Conservation (phyloP, 129 eudicot species). For the Saposhnikovia divaricata region DNA sequence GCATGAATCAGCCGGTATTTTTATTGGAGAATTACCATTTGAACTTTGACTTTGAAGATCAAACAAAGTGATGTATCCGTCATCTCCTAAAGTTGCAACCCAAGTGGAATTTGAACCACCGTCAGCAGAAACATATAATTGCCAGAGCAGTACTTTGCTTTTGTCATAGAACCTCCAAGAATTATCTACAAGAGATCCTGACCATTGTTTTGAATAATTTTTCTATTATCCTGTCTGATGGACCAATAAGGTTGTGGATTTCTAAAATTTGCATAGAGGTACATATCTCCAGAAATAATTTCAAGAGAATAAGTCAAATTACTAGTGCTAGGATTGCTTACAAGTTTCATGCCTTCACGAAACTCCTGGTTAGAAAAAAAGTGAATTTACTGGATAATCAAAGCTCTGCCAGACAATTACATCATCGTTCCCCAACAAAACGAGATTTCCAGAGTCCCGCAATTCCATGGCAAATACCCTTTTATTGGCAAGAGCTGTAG, state of each 20-base stretch:
- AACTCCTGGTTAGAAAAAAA: conserved; percentile 63
- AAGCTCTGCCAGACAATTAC: conserved; percentile 70
- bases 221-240: conserved; percentile 46
- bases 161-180: conserved; percentile 73
- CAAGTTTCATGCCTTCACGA: conserved; percentile 56
- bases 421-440: conserved; percentile 43
- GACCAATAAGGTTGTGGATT: conserved; percentile 83
- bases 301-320: conserved; percentile 51
- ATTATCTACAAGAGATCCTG: conserved; percentile 40
- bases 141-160: conserved; percentile 42
- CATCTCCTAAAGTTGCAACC: conserved; percentile 51
- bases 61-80: conserved; percentile 51
- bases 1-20: conserved; percentile 64
- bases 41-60: conserved; percentile 30
- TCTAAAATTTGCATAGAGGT: conserved; percentile 43
- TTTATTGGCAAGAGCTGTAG: conserved; percentile 39
- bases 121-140: conserved; percentile 36
- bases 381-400: conserved; percentile 53
- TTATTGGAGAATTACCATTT: conserved; percentile 15
- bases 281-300: conserved; percentile 44
- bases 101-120: conserved; percentile 44
- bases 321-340: conserved; percentile 31
- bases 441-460: conserved; percentile 73
- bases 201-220: conserved; percentile 40
- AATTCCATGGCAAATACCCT: conserved; percentile 52